A percentile compares a stretch with the other conserved stretches of the same genome.
These are phyloP conservation scores for Udeniomyces megalosporus DNA, from an alignment of 768 basidiomycete species.

Conservation along the genomic window DNA sequence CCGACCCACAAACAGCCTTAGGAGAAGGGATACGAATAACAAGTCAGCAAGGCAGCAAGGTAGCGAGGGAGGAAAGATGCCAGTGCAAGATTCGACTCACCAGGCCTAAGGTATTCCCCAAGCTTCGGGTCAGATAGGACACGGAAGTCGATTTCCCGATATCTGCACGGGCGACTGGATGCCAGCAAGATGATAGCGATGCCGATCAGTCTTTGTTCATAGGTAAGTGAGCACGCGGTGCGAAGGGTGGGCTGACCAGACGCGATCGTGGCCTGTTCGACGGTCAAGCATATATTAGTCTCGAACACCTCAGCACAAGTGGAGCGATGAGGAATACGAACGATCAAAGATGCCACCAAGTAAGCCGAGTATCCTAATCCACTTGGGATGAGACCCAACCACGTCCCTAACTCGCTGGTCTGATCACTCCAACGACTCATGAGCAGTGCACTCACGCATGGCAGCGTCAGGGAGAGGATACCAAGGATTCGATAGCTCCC, in stretches of 20 bases:
- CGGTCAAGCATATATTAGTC: no score
- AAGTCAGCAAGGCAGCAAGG: no score
- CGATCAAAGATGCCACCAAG: constrained; percentile 4
- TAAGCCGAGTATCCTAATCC: constrained; percentile 12
- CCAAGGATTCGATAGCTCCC: constrained; percentile 3
- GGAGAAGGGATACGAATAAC: no score
- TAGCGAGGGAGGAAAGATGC: no score
- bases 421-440: background rate
- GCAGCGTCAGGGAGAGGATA: constrained; percentile 1
- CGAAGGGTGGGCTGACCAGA: background rate
- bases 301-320: no score
- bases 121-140: constrained; percentile 9
- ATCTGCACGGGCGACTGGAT: background rate
- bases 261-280: constrained; percentile 12
- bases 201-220: no score
- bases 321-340: no score
- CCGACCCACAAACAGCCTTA: background rate
- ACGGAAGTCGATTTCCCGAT: constrained; percentile 11
- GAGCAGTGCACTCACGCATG: background rate
- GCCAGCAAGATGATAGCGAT: background rate
- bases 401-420: background rate
- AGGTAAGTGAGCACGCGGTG: no score
- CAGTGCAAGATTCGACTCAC: no score
- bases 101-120: constrained; percentile 8
- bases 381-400: background rate